phyloP scores from a whole-genome alignment of 768 basidiomycete species.

The Boletus sp. region DNA sequence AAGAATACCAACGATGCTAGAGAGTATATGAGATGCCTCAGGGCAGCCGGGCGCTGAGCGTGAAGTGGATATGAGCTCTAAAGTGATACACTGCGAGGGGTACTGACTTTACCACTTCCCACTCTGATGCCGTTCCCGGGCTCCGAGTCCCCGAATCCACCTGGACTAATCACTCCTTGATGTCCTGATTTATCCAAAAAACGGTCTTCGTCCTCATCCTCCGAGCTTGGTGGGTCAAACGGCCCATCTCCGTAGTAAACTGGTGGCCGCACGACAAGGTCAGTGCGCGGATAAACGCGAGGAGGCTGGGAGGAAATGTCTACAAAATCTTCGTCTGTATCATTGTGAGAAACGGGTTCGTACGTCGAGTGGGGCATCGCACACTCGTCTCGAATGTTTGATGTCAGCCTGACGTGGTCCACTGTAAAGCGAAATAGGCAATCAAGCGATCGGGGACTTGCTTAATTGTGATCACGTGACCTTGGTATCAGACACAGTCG shows the following conservation, averaged over 20 bases:
- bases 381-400: slow-evolving; percentile 1
- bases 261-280: slow-evolving; percentile 26
- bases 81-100: neutral
- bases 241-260: slow-evolving; percentile 73
- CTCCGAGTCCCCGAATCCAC: slow-evolving; percentile 21
- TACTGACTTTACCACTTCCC: slow-evolving; percentile 37
- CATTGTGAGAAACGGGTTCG: slow-evolving; percentile 28
- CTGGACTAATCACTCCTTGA: neutral
- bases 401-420: neutral
- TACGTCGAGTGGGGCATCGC: slow-evolving; percentile 30
- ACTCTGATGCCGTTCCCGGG: slow-evolving; percentile 33
- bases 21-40: slow-evolving; percentile 59
- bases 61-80: slow-evolving; percentile 6
- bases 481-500: neutral
- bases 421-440: slow-evolving; percentile 5
- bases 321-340: slow-evolving; percentile 19
- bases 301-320: slow-evolving; percentile 6
- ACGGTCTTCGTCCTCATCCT: slow-evolving; percentile 54
- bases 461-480: slow-evolving; percentile 8
- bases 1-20: slow-evolving; percentile 58
- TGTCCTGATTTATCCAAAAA: slow-evolving; percentile 46
- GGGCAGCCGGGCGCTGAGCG: slow-evolving; percentile 45
- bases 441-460: slow-evolving; percentile 1
- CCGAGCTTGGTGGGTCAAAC: slow-evolving; percentile 78
- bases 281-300: slow-evolving; percentile 1